These are phyloP conservation scores for Zoysia pacifica DNA, from an alignment of 176 grass and related monocot genomes.

Conservation along the genomic window DNA sequence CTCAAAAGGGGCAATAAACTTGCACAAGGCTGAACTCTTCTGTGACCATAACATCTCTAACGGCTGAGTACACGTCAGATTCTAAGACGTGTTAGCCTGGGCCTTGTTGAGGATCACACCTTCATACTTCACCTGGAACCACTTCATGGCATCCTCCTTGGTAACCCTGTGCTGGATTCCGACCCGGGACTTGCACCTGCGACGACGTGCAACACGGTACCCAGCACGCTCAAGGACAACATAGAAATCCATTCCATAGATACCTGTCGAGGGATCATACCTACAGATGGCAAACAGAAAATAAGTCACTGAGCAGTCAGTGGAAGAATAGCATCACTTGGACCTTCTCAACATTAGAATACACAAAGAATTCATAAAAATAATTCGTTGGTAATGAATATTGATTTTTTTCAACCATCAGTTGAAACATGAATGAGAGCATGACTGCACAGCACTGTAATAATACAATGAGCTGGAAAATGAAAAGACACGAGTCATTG, in stretches of 20 bases:
- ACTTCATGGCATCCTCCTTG: slow-evolving; percentile 50
- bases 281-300: neutral
- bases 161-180: slow-evolving; percentile 48
- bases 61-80: neutral
- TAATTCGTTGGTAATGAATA: neutral
- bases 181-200: slow-evolving; percentile 47
- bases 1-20: neutral
- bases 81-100: slow-evolving; percentile 37
- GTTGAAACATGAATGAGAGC: neutral
- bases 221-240: slow-evolving; percentile 43
- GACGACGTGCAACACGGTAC: slow-evolving; percentile 30
- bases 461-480: neutral
- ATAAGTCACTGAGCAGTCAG: neutral
- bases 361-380: neutral
- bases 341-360: neutral
- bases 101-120: slow-evolving; percentile 47
- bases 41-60: neutral
- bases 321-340: neutral
- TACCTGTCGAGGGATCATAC: slow-evolving; percentile 43
- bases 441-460: neutral
- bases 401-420: neutral
- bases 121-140: slow-evolving; percentile 44
- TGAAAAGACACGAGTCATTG: too few relatives aligned
- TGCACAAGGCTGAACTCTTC: neutral
- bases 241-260: slow-evolving; percentile 52